Conservation (phyloP, 805 yeast genomes). For the Candida xiaguanensis region DNA sequence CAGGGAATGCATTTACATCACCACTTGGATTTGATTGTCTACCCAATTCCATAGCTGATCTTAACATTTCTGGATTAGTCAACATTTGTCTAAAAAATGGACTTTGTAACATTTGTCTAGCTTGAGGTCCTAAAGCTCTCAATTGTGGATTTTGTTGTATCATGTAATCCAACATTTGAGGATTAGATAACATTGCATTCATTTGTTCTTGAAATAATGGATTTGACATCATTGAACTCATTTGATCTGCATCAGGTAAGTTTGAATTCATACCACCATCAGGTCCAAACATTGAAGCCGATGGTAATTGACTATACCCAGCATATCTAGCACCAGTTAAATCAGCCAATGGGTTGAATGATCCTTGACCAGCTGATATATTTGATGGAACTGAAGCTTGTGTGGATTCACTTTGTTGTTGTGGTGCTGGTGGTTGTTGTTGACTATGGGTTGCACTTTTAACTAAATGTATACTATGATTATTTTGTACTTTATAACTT, state of each 20-base stretch:
- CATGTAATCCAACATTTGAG: slow-evolving; percentile 81
- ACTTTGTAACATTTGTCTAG: slow-evolving; percentile 78
- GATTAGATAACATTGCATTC: slow-evolving; percentile 79
- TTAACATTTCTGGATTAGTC: slow-evolving; percentile 78
- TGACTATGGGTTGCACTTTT: slow-evolving; percentile 56
- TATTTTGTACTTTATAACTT: slow-evolving; percentile 76
- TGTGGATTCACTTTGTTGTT: slow-evolving; percentile 2
- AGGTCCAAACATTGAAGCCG: slow-evolving; percentile 86
- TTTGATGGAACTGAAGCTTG: slow-evolving; percentile 57
- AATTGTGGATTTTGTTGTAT: slow-evolving; percentile 82
- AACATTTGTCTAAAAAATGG: slow-evolving; percentile 71
- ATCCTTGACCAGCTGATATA: slow-evolving; percentile 82
- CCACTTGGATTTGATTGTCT: slow-evolving; percentile 40
- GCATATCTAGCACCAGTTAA: slow-evolving; percentile 95
- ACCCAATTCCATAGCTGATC: slow-evolving; percentile 77
- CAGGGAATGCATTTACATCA: slow-evolving; percentile 28
- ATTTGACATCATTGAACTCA: slow-evolving; percentile 69
- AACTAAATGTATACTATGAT: slow-evolving; percentile 86
- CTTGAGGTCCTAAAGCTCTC: slow-evolving; percentile 85
- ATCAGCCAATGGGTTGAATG: slow-evolving; percentile 87
- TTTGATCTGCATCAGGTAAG: slow-evolving; percentile 71
- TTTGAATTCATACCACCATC: slow-evolving; percentile 83
- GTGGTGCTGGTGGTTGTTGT: slow-evolving; percentile 10
- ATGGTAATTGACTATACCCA: slow-evolving; percentile 84
- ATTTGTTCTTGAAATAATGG: slow-evolving; percentile 81